A percentile compares a stretch with the other conserved stretches of the same genome.
Conservation (phyloP, 1,139 yeast genomes). For the Blastobotrys buckinghamii region DNA sequence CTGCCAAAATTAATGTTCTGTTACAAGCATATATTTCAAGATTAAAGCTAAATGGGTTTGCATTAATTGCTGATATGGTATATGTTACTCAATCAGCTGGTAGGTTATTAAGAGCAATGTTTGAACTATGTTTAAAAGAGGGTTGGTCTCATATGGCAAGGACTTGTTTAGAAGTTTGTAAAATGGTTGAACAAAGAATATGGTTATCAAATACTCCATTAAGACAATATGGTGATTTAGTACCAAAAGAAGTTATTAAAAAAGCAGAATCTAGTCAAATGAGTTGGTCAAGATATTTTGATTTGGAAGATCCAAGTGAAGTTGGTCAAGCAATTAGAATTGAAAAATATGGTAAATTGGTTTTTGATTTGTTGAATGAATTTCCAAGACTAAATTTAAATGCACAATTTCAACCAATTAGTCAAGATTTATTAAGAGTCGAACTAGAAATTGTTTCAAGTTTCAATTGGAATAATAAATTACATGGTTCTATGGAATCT, state of each 20-base stretch:
- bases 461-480: conserved; percentile 65
- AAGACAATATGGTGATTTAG: conserved; percentile 62
- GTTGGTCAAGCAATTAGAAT: conserved; percentile 78
- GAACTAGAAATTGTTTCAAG: conserved; percentile 62
- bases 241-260: conserved; percentile 62
- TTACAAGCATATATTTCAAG: conserved; percentile 82
- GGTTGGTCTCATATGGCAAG: conserved; percentile 68
- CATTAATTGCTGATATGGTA: conserved; percentile 88
- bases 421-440: conserved; percentile 58
- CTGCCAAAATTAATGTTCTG: conserved; percentile 73
- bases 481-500: conserved; percentile 62
- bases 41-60: conserved; percentile 76
- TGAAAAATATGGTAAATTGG: conserved; percentile 58
- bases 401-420: conserved; percentile 69
- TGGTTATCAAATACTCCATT: conserved; percentile 88
- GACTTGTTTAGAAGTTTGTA: conserved; percentile 56
- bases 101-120: conserved; percentile 77
- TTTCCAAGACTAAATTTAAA: conserved; percentile 63
- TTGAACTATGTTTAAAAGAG: conserved; percentile 66
- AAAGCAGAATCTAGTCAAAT: conserved; percentile 75
- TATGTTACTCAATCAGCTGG: conserved; percentile 93
- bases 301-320: conserved; percentile 58
- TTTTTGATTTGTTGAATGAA: conserved; percentile 55
- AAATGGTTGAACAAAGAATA: conserved; percentile 72
- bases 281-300: conserved; percentile 77